Evolutionary conservation across 306 rosid species (phyloP).

Genomic region (Elaeagnus macrophylla): DNA sequence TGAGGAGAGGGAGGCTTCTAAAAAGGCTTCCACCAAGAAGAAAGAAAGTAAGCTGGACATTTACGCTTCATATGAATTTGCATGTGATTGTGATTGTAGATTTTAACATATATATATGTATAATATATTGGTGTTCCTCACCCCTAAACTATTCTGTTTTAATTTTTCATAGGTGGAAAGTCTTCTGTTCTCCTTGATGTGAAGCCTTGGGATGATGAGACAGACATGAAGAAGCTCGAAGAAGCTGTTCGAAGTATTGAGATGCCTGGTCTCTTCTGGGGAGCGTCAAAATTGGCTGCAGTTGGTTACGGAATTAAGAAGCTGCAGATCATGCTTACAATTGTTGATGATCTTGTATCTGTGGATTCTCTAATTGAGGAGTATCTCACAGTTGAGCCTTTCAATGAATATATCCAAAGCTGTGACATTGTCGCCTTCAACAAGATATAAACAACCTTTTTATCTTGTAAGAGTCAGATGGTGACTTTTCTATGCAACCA

Average conservation of each 20-base stretch:
- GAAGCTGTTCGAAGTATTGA: slow-evolving; percentile 71
- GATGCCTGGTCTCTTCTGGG: slow-evolving; percentile 75
- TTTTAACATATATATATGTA: too few species aligned
- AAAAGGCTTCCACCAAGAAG: slow-evolving; percentile 64
- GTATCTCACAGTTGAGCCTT: slow-evolving; percentile 57
- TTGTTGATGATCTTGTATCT: slow-evolving; percentile 79
- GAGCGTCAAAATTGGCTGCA: slow-evolving; percentile 75
- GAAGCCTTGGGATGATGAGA: slow-evolving; percentile 96
- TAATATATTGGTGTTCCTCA: too few species aligned
- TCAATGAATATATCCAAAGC: slow-evolving; percentile 67
- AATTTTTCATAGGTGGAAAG: slow-evolving; percentile 49
- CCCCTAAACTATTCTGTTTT: too few species aligned
- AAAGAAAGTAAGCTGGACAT: slow-evolving; percentile 54
- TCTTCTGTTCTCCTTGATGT: slow-evolving; percentile 82
- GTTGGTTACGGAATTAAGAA: slow-evolving; percentile 92
- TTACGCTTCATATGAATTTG: not conserved
- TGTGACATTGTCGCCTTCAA: slow-evolving; percentile 93
- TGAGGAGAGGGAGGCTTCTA: slow-evolving; percentile 71
- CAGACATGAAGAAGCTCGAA: slow-evolving; percentile 91
- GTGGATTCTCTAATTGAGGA: slow-evolving; percentile 74
- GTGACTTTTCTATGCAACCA: too few species aligned
- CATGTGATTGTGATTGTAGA: too few species aligned
- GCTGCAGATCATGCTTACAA: slow-evolving; percentile 75
- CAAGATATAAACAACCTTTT: slow-evolving; percentile 50
- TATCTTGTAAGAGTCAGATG: not conserved